Evolutionary conservation across 2,329 filamentous ascomycete species (phyloP).

Genomic region (Pezizomycotina sp.): DNA sequence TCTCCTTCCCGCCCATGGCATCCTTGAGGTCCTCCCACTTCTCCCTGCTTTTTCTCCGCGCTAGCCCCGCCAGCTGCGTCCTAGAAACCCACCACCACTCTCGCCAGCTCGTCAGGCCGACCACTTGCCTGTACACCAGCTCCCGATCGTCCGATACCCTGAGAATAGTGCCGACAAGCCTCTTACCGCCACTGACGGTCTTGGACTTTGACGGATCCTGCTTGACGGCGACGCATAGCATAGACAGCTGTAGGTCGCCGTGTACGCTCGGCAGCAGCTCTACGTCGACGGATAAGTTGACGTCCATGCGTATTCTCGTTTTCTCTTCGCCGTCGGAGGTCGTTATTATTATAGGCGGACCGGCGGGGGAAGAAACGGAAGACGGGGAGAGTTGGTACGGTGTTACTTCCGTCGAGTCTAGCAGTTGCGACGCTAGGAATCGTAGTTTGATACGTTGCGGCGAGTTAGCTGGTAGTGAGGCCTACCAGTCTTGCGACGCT

Average conservation of each 20-base stretch:
- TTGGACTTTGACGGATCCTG: constrained; percentile 16
- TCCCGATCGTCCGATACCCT: constrained; percentile 12
- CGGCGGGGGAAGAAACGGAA: too few species aligned
- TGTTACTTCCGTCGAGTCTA: too few species aligned
- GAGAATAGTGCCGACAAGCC: constrained; percentile 14
- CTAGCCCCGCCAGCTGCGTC: constrained; percentile 10
- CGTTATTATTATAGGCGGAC: too few species aligned
- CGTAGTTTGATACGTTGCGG: too few species aligned
- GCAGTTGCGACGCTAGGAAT: too few species aligned
- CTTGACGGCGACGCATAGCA: constrained; percentile 14
- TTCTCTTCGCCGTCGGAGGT: too few species aligned
- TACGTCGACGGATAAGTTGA: constrained; percentile 15
- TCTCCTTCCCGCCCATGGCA: too few species aligned
- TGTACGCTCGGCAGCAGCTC: constrained; percentile 14
- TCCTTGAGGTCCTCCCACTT: neutral
- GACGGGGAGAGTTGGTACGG: too few species aligned
- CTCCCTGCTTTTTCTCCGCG: neutral
- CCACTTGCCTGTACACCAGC: constrained; percentile 13
- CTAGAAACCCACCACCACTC: constrained; percentile 18
- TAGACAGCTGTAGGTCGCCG: constrained; percentile 15
- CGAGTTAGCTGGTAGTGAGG: too few species aligned
- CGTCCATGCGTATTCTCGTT: constrained; percentile 14
- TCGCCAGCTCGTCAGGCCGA: constrained; percentile 15
- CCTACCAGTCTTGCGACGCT: too few species aligned
- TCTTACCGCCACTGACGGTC: constrained; percentile 8